Percentiles rank a stretch among this genome's conserved stretches.
phyloP scores from a whole-genome alignment of 2,329 filamentous ascomycete species.

The Camillea tinctor region DNA sequence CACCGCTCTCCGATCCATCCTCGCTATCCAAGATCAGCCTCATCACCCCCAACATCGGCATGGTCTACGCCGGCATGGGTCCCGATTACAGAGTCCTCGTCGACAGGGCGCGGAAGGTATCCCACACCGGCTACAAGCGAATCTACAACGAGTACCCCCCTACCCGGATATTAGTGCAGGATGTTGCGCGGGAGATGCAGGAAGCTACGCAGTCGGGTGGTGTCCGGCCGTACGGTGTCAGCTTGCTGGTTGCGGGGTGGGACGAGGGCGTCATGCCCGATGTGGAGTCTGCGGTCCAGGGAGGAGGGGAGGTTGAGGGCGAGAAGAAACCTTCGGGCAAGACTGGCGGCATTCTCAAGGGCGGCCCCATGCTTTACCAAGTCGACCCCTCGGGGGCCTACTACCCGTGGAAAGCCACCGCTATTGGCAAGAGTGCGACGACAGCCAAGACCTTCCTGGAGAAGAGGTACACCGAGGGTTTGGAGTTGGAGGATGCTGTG shows the following conservation, averaged over 20 bases:
- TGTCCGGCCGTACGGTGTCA: constrained; percentile 95
- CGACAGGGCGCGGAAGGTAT: constrained; percentile 96
- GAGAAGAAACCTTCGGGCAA: constrained; percentile 76
- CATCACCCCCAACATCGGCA: constrained; percentile 98
- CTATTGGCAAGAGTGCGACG: constrained; percentile 97
- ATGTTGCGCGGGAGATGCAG: constrained; percentile 96
- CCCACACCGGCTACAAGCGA: constrained; percentile 97
- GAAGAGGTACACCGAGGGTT: constrained; percentile 95
- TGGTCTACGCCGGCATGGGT: constrained; percentile 99
- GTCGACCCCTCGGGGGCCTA: constrained; percentile 99
- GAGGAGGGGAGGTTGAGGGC: constrained; percentile 45
- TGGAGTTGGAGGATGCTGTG: constrained; percentile 97
- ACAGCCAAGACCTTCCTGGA: constrained; percentile 99
- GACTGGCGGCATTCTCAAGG: constrained; percentile 93
- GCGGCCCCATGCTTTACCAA: constrained; percentile 96
- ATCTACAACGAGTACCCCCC: constrained; percentile 99
- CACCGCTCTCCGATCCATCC: constrained; percentile 89
- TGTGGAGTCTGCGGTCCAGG: constrained; percentile 62
- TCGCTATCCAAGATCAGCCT: constrained; percentile 97
- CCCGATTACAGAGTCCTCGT: constrained; percentile 97
- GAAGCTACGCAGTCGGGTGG: constrained; percentile 97
- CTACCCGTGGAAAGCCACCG: constrained; percentile 99
- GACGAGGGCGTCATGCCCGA: constrained; percentile 95
- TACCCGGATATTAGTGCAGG: constrained; percentile 97
- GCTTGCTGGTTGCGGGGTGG: constrained; percentile 93